Percentiles rank a stretch among this genome's conserved stretches.
Evolutionary conservation across 371 early-diverging fungal genomes (phyloP).

Genomic region (Haplosporangium sp.): DNA sequence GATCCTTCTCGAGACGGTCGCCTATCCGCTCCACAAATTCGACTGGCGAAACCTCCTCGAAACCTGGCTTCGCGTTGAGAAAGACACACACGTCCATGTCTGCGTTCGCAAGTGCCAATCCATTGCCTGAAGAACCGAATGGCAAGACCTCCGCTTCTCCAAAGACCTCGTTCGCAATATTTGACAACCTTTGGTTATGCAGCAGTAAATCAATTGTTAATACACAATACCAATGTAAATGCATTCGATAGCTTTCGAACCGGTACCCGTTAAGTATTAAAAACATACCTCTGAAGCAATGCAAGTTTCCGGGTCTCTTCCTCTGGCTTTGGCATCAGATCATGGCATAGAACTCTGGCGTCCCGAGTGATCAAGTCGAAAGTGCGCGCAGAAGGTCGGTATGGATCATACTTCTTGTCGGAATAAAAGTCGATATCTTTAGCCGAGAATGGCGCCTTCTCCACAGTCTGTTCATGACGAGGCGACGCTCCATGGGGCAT

Average conservation of each 20-base stretch:
- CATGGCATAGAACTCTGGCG: slow-evolving; percentile 27
- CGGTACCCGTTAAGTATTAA: too few relatives aligned
- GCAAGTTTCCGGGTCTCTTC: slow-evolving; percentile 49
- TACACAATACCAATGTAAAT: too few relatives aligned
- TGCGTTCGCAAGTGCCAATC: slow-evolving; percentile 55
- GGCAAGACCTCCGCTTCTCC: slow-evolving; percentile 52
- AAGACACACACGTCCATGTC: slow-evolving; percentile 59
- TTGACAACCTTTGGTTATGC: slow-evolving; percentile 17
- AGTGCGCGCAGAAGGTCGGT: slow-evolving; percentile 32
- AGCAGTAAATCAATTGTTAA: not conserved
- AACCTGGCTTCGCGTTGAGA: slow-evolving; percentile 25
- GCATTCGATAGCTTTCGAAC: too few relatives aligned
- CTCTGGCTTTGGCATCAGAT: slow-evolving; percentile 43
- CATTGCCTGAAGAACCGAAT: slow-evolving; percentile 57
- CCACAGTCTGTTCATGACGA: slow-evolving; percentile 4
- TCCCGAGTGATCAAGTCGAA: slow-evolving; percentile 39
- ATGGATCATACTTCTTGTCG: slow-evolving; percentile 50
- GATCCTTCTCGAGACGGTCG: slow-evolving; percentile 32
- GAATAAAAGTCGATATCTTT: slow-evolving; percentile 53
- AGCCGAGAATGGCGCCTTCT: slow-evolving; percentile 28
- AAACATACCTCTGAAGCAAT: slow-evolving; percentile 25
- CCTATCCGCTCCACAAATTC: slow-evolving; percentile 57
- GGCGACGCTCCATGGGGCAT: not conserved
- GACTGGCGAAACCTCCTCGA: slow-evolving; percentile 42
- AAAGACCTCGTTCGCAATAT: slow-evolving; percentile 42